phyloP scores from a whole-genome alignment of 495 filamentous ascomycete genomes.

The Podospora sp. region DNA sequence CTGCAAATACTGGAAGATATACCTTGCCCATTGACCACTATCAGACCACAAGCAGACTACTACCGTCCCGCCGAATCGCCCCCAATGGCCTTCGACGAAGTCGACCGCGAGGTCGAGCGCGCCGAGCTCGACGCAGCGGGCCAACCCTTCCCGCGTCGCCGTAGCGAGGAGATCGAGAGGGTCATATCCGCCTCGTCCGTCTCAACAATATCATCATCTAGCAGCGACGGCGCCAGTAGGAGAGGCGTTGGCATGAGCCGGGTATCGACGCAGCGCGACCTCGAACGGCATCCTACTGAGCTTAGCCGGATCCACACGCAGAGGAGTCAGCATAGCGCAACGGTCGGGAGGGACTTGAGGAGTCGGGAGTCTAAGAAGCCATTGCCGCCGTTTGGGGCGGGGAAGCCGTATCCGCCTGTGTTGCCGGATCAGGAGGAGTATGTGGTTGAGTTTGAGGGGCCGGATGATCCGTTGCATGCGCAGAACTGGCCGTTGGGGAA shows the following conservation, averaged over 20 bases:
- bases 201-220: constrained; percentile 48
- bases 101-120: constrained; percentile 55
- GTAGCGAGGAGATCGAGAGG: constrained; percentile 53
- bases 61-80: neutral
- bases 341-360: constrained; percentile 62
- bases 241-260: constrained; percentile 51
- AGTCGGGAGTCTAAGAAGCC: constrained; percentile 58
- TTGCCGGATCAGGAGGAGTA: constrained; percentile 77
- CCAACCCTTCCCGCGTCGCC: constrained; percentile 32
- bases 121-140: constrained; percentile 48
- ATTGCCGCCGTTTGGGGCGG: constrained; percentile 64
- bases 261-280: constrained; percentile 63
- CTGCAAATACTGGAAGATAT: neutral
- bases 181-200: constrained; percentile 51
- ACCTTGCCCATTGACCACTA: neutral
- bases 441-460: constrained; percentile 84
- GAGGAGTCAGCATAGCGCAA: constrained; percentile 71
- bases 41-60: neutral
- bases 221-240: constrained; percentile 19
- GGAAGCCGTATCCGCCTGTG: constrained; percentile 75
- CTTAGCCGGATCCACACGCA: constrained; percentile 76
- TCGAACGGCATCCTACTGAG: constrained; percentile 75
- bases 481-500: constrained; percentile 80
- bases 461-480: constrained; percentile 76
- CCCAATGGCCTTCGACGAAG: constrained; percentile 48